Evolutionary conservation across 495 filamentous ascomycete genomes (phyloP), one percentile per base, ranked within the genome.

Genomic region (Tuber microsphaerosporum): DNA sequence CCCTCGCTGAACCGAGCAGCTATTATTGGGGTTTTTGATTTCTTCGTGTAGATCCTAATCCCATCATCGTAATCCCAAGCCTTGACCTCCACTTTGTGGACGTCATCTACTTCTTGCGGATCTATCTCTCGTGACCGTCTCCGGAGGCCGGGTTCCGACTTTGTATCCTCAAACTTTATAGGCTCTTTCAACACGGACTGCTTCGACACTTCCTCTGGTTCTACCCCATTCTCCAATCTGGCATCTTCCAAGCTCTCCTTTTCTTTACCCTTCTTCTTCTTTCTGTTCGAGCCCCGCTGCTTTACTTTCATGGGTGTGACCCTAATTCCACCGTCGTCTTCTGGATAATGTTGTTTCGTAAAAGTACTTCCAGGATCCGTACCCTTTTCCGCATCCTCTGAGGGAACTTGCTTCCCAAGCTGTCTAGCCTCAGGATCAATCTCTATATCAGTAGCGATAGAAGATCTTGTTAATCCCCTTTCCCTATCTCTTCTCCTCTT

Each of bases 301-400:
- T 82, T 82, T 46, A 78, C 73, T 51, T 74, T 78, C 72, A 82
- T 74, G 12, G 81, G 81, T 34, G 74, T 44, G 68, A 83, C 74
- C 69, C 81, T 81, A 14, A 83, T 82, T n/a, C 81, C 81, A 16
- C 82, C 81, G 8, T 82, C 81, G 42, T 82, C 81, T 51, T 79
- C 80, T 74, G 44, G 42, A 34, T 65, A 34, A 31, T 34, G 12
- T 34, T 65, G 26, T 19, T 65, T 65, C 12, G 56, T 34, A 34
- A 65, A 65, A 34, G 26, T 4, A 41, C 48, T 71, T 26, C 69
- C 72, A 43, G 56, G 51, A 41, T 39, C 76, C 31, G 65, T 69
- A 43, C 48, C 77, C 14, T 56, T 45, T 39, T 56, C 76, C 48
- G 74, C 26, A 31, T 61, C 76, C 14, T 75, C 79, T 39, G 74